These are phyloP conservation scores for Hsuehochloa calcarea DNA, from an alignment of 176 grass and related monocot genomes.

Conservation along the genomic window DNA sequence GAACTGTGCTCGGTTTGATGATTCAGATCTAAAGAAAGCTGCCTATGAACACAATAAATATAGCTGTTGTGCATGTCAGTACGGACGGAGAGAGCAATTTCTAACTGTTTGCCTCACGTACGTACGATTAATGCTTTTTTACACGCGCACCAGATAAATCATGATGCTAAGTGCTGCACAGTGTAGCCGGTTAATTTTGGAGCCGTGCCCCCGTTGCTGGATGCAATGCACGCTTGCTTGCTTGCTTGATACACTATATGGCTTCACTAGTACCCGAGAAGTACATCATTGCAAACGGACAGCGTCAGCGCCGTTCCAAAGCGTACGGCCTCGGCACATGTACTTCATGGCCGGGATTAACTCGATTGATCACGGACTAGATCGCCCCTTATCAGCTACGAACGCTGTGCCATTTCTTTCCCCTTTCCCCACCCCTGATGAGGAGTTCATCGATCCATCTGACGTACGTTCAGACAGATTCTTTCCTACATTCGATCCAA, in stretches of 20 bases:
- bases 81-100: background rate
- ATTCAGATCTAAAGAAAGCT: conserved; percentile 16
- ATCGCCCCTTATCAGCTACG: background rate
- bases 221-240: background rate
- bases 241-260: background rate
- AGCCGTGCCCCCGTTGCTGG: background rate
- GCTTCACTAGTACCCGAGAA: background rate
- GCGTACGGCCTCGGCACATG: background rate
- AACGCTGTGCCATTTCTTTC: background rate
- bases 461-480: background rate
- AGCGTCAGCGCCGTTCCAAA: background rate
- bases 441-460: background rate
- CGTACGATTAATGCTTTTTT: background rate
- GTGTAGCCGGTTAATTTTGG: background rate
- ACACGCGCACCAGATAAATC: background rate
- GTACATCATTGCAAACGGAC: background rate
- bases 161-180: background rate
- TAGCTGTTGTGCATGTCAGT: conserved; percentile 3
- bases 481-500: background rate
- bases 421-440: too few relatives aligned
- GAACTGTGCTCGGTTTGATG: background rate
- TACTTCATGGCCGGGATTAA: background rate
- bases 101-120: background rate
- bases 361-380: background rate
- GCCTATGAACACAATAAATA: conserved; percentile 12